Conservation (phyloP, 1,139 yeast genomes). For the Williopsis jadinii region DNA sequence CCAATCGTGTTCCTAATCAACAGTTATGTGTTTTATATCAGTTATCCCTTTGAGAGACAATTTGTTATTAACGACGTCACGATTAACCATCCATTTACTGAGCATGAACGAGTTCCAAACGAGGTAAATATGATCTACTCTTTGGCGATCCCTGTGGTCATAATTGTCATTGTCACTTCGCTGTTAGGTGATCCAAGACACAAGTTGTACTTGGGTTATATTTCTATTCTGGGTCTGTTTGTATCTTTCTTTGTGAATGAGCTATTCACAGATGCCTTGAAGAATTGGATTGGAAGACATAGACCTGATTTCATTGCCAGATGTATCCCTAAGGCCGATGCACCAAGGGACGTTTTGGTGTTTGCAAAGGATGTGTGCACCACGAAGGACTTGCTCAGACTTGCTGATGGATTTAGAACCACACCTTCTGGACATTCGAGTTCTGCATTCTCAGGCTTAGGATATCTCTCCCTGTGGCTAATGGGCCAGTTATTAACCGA, state of each 20-base stretch:
- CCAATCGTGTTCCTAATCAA: slow-evolving; percentile 37
- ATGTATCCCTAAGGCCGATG: slow-evolving; percentile 47
- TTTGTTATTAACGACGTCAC: slow-evolving; percentile 50
- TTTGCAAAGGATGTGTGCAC: slow-evolving; percentile 59
- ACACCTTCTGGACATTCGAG: slow-evolving; percentile 79
- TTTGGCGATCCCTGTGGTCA: slow-evolving; percentile 33
- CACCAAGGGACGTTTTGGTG: slow-evolving; percentile 42
- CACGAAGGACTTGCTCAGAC: slow-evolving; percentile 33
- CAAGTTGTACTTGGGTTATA: slow-evolving; percentile 37
- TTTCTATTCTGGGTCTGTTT: slow-evolving; percentile 45
- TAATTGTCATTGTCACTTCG: slow-evolving; percentile 30
- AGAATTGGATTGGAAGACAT: slow-evolving; percentile 68
- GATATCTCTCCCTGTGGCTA: slow-evolving; percentile 57
- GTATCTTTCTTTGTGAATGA: slow-evolving; percentile 47
- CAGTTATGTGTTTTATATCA: slow-evolving; percentile 35
- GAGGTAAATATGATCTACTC: slow-evolving; percentile 32
- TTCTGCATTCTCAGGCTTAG: slow-evolving; percentile 58
- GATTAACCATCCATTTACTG: slow-evolving; percentile 69
- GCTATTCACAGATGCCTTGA: slow-evolving; percentile 57
- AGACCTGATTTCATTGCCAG: slow-evolving; percentile 76
- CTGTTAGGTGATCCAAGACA: slow-evolving; percentile 33
- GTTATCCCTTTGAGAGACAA: slow-evolving; percentile 62
- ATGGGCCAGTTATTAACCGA: slow-evolving; percentile 50
- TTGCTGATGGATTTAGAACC: slow-evolving; percentile 67
- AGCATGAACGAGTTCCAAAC: slow-evolving; percentile 50